Conservation (phyloP, 768 basidiomycete genomes). For the Rhodotorula babjevae region DNA sequence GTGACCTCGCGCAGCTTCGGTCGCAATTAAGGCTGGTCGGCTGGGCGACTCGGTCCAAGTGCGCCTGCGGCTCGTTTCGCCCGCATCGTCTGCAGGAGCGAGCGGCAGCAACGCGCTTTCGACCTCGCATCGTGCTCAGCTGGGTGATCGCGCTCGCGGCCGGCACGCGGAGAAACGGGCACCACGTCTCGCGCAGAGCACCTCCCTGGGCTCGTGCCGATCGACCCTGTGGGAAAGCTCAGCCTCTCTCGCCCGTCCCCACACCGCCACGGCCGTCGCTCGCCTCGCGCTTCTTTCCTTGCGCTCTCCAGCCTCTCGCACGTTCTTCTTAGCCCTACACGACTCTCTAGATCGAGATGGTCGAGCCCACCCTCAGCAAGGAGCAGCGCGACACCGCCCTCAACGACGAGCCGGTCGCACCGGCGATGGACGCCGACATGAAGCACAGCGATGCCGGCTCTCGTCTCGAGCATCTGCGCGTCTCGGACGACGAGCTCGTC, state of each 20-base stretch:
- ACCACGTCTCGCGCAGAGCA: too few species aligned
- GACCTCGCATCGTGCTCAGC: neutral
- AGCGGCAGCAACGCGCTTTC: neutral
- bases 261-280: neutral
- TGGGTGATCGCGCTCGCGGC: too few species aligned
- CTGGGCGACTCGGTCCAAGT: too few species aligned
- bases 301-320: neutral
- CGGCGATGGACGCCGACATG: neutral
- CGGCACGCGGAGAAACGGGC: too few species aligned
- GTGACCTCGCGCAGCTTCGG: neutral
- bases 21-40: neutral
- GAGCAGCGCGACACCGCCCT: neutral
- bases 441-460: neutral
- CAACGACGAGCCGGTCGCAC: neutral
- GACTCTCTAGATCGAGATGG: too few species aligned
- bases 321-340: too few species aligned
- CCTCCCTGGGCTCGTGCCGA: neutral
- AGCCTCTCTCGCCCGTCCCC: too few species aligned
- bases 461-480: constrained; percentile 17
- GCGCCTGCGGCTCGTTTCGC: neutral
- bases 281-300: neutral
- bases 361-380: neutral
- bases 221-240: neutral
- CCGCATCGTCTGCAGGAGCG: neutral
- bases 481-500: constrained; percentile 11